These are phyloP conservation scores for Crucibulum laeve DNA, from an alignment of 768 basidiomycete species.

Conservation along the genomic window DNA sequence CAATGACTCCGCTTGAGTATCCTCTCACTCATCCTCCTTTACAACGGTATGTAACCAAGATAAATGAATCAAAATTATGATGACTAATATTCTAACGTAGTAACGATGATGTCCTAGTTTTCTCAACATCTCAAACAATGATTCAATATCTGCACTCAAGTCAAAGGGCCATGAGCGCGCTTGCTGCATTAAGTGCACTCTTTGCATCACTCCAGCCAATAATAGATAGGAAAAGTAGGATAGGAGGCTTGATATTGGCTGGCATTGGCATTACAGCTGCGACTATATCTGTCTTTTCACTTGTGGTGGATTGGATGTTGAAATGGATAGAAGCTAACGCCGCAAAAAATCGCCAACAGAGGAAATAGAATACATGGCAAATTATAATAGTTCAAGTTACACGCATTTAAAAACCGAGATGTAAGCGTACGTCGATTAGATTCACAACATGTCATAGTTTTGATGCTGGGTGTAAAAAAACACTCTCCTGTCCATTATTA, in stretches of 20 bases:
- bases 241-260: background rate
- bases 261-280: background rate
- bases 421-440: too few relatives aligned
- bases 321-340: background rate
- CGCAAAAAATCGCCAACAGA: background rate
- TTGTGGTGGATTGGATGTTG: background rate
- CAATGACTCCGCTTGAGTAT: background rate
- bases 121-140: background rate
- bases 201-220: background rate
- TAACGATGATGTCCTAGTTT: background rate
- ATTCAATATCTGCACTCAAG: background rate
- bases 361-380: too few relatives aligned
- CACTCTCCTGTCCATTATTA: too few relatives aligned
- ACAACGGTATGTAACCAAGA: too few relatives aligned
- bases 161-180: background rate
- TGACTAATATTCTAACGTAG: too few relatives aligned
- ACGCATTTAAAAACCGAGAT: too few relatives aligned
- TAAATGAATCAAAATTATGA: too few relatives aligned
- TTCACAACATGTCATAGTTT: too few relatives aligned
- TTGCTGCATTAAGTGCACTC: background rate
- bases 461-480: too few relatives aligned
- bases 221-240: background rate
- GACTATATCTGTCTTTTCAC: background rate
- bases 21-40: too few relatives aligned
- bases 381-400: too few relatives aligned